Evolutionary conservation across 345 rosid species (phyloP).

Genomic region (Excoecaria agallocha): DNA sequence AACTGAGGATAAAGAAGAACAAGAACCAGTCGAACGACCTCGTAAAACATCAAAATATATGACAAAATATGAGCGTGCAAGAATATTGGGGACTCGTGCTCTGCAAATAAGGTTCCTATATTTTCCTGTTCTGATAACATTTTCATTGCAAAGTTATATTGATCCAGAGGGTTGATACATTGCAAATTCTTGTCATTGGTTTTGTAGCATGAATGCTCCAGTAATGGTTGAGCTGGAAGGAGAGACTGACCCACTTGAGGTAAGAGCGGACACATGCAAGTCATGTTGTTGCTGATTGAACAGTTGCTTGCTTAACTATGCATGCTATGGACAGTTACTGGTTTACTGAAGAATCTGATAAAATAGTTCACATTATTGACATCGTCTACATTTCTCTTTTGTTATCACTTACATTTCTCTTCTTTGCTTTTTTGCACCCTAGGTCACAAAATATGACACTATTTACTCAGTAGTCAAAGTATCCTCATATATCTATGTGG

Average conservation of each 20-base stretch:
- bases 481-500: neutral
- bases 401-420: neutral
- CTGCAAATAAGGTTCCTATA: constrained; percentile 62
- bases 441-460: neutral
- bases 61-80: constrained; percentile 86
- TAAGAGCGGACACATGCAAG: constrained; percentile 14
- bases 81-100: constrained; percentile 84
- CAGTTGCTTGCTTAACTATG: neutral
- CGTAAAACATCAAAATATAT: constrained; percentile 72
- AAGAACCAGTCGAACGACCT: constrained; percentile 35
- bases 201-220: constrained; percentile 86
- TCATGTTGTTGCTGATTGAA: neutral
- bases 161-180: neutral
- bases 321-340: neutral
- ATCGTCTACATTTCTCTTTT: neutral
- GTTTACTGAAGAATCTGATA: neutral
- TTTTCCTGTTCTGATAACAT: neutral
- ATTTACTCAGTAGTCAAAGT: neutral
- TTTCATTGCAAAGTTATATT: neutral
- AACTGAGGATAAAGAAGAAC: constrained; percentile 53
- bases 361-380: neutral
- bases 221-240: constrained; percentile 93
- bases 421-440: neutral
- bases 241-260: constrained; percentile 88
- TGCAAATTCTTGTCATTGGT: constrained; percentile 6